Base-by-base conservation (phyloP, 257 asterid genomes). In the Ajuga chamaepitys region DNA sequence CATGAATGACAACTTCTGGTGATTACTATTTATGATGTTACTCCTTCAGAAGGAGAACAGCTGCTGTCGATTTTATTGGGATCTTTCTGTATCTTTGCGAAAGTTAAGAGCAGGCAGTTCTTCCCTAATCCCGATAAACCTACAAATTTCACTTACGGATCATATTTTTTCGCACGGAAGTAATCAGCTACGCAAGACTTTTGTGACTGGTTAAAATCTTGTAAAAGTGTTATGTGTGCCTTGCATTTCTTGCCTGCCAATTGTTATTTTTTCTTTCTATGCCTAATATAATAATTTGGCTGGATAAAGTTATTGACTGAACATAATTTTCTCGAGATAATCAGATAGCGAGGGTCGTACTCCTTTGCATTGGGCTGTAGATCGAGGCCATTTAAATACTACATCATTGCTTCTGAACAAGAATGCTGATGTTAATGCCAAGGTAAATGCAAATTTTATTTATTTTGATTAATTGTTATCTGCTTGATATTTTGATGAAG, bases 281-380 rank as follows among this genome's bases (percentile, higher is more conserved):
- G 58, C n/a, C 35, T 1, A 47, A 11, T 18, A 30, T 18, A 3
- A 24, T 24, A 28, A 22, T 47, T 59, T 26, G 46, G 26, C 66
- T 38, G 21, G 48, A 13, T 34, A 37, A 10, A 59, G 41, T n/a
- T 47, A 47, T 61, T 62, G 34, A 57, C 66, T 51, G 18, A 59
- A 55, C 24, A 16, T 51, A 63, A 44, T 72, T 78, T 67, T 63
- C 70, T 53, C 46, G 48, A 63, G 59, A 63, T 54, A 51, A 59
- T 79, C 91, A 94, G 99, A 94, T 73, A 94, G 98, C 21, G 98
- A 94, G 71, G 99, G 98, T 9, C 91, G 98, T 37, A 83, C 98
- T 35, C 96, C 99, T 46, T 75, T 94, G 77, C 99, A 94, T 75
- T 94, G 99, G 99, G 99, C 99, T 71, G 96, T 94, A 21, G 99